Evolutionary conservation across 2,329 filamentous ascomycete species (phyloP), one percentile per base, ranked within the genome.

Genomic region (Coleophoma cylindrospora): DNA sequence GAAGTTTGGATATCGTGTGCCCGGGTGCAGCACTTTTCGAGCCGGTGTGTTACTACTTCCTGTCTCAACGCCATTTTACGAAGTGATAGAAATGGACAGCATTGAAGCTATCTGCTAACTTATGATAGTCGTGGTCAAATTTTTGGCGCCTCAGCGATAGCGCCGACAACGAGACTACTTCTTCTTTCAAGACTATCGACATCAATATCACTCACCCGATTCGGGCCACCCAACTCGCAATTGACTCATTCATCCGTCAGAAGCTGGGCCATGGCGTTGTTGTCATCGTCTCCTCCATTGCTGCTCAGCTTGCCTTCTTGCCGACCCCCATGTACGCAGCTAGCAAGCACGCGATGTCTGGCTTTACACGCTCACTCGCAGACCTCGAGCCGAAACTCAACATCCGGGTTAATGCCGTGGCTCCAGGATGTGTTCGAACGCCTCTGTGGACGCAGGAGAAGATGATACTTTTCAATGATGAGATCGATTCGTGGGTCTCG

Each of bases 131-230:
- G 19, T 19, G 4, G 48, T 33, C 17, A 27, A 41, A n/a, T 8
- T 40, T 17, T 22, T 21, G 34, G 34, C 11, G 12, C 19, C 2
- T 19, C 19, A 2, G 19, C 19, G 19, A 19, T 19, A 19, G 19
- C 19, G 22, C 63, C 34, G 64, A 68, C 4, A 70, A 71, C 49
- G 19, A 19, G 19, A 19, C 19, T 19, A 19, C 19, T 3, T 19
- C 19, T 19, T 19, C 19, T 3, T 77, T 76, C 55, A 67, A 68
- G 27, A 40, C 66, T 45, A 45, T 78, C 17, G 75, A 77, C 51
- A 75, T 78, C 61, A 77, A 77, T 52, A 51, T 79, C 45, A 74
- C 71, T 0, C 75, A 78, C 57, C 75, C 75, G 0, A 77, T 77
- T 55, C 73, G 74, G 40, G 66, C 69, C 10, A 77, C 74, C 1